These are phyloP conservation scores for Penicillium sp. DNA, from an alignment of 2,329 filamentous ascomycete genomes.

Conservation along the genomic window DNA sequence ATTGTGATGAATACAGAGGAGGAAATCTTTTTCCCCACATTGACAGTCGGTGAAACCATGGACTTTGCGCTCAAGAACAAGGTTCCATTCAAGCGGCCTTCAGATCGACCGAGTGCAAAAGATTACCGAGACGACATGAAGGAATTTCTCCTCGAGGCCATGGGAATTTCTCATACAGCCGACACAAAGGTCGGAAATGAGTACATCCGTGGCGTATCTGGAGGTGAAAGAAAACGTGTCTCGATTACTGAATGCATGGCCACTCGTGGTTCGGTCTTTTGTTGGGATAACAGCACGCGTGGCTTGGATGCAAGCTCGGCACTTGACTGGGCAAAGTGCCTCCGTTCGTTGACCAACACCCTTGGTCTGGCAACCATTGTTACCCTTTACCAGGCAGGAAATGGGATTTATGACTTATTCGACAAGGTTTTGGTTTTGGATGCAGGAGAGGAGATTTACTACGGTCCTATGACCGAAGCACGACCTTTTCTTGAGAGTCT, in stretches of 20 bases:
- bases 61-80: constrained; percentile 73
- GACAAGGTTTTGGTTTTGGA: constrained; percentile 78
- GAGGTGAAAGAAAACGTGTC: constrained; percentile 76
- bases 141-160: too few relatives aligned
- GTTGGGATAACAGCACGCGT: constrained; percentile 76
- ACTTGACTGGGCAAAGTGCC: constrained; percentile 70
- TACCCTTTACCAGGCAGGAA: constrained; percentile 70
- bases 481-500: constrained; percentile 66
- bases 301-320: constrained; percentile 76
- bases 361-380: constrained; percentile 69
- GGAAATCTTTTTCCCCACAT: constrained; percentile 70
- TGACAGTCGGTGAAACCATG: constrained; percentile 75
- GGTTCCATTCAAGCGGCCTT: constrained; percentile 68
- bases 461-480: constrained; percentile 61
- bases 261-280: constrained; percentile 69
- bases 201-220: constrained; percentile 66
- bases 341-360: constrained; percentile 72
- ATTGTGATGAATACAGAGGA: constrained; percentile 75
- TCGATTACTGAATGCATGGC: constrained; percentile 75
- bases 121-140: too few relatives aligned
- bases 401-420: constrained; percentile 69
- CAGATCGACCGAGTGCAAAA: constrained; percentile 70
- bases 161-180: constrained; percentile 73
- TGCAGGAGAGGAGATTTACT: constrained; percentile 67
- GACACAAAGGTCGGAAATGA: constrained; percentile 68